Percentiles rank a stretch among this genome's conserved stretches.
phyloP scores from a whole-genome alignment of 2,329 filamentous ascomycete species.

The Herpotrichia juniperi region DNA sequence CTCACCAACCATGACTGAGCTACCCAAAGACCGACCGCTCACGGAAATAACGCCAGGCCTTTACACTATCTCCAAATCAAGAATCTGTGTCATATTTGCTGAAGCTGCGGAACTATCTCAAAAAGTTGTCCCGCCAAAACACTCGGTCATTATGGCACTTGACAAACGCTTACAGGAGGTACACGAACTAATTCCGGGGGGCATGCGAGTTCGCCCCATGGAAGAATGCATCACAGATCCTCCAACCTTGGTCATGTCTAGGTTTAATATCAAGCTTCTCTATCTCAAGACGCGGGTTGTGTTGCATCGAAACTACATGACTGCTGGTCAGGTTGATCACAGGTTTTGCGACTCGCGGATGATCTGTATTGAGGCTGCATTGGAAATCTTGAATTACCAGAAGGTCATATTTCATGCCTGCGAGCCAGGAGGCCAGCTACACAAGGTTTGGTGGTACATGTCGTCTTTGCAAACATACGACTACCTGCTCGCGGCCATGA shows the following conservation, averaged over 20 bases:
- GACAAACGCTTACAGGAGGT: slow-evolving; percentile 45
- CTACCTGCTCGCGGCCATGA: slow-evolving; percentile 56
- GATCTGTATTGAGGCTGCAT: slow-evolving; percentile 56
- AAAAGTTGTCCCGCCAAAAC: slow-evolving; percentile 39
- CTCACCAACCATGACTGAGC: slow-evolving; percentile 28
- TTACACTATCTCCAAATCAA: slow-evolving; percentile 44
- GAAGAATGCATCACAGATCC: slow-evolving; percentile 55
- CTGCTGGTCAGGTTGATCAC: slow-evolving; percentile 41
- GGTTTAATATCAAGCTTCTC: slow-evolving; percentile 58
- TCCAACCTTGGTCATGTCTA: slow-evolving; percentile 58
- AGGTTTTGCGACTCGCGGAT: slow-evolving; percentile 51
- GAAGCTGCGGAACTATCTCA: slow-evolving; percentile 48
- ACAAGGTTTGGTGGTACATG: slow-evolving; percentile 54
- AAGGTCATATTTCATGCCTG: slow-evolving; percentile 57
- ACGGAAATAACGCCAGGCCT: slow-evolving; percentile 35
- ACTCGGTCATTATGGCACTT: slow-evolving; percentile 46
- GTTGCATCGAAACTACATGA: slow-evolving; percentile 61
- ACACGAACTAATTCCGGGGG: slow-evolving; percentile 39
- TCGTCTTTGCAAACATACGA: slow-evolving; percentile 52
- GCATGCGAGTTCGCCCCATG: slow-evolving; percentile 45
- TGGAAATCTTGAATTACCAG: slow-evolving; percentile 57
- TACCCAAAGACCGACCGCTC: slow-evolving; percentile 22
- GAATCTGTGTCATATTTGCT: slow-evolving; percentile 43
- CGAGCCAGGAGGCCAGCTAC: slow-evolving; percentile 50
- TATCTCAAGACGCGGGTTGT: slow-evolving; percentile 60